Evolutionary conservation across 257 asterid species (phyloP).

Genomic region (Nicotiana knightiana): DNA sequence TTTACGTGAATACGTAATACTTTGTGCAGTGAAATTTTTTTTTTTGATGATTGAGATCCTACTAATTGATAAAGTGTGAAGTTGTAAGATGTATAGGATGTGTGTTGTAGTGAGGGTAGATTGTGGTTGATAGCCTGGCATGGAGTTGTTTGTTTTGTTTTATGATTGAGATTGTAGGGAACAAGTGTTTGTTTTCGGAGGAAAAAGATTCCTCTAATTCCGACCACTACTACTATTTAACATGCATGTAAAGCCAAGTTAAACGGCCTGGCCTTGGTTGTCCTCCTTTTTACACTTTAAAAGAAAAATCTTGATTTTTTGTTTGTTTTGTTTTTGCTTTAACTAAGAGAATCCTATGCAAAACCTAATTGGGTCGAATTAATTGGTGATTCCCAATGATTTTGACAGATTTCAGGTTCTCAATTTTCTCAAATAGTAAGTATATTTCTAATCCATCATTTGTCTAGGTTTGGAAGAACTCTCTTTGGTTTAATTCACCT

Average conservation of each 20-base stretch:
- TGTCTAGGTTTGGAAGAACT: no score
- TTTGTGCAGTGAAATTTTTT: no score
- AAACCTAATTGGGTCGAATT: neutral
- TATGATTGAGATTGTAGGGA: neutral
- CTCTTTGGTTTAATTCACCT: no score
- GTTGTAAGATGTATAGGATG: neutral
- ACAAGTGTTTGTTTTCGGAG: neutral
- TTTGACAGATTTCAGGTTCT: neutral
- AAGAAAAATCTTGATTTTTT: neutral
- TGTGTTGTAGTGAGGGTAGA: neutral
- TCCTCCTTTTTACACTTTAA: neutral
- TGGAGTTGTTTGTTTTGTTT: neutral
- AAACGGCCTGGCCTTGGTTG: neutral
- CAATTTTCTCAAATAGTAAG: neutral
- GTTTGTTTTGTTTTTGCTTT: neutral
- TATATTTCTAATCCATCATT: no score
- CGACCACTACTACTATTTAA: neutral
- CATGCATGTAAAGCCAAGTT: neutral
- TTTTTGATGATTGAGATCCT: no score
- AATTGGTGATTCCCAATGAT: neutral
- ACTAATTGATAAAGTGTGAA: neutral
- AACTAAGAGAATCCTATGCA: neutral
- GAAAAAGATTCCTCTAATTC: conserved; percentile 5
- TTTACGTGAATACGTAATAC: no score
- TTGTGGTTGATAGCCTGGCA: neutral